Base-by-base conservation (phyloP, 164 flowering plant genomes). In the Warburgia ugandensis region DNA sequence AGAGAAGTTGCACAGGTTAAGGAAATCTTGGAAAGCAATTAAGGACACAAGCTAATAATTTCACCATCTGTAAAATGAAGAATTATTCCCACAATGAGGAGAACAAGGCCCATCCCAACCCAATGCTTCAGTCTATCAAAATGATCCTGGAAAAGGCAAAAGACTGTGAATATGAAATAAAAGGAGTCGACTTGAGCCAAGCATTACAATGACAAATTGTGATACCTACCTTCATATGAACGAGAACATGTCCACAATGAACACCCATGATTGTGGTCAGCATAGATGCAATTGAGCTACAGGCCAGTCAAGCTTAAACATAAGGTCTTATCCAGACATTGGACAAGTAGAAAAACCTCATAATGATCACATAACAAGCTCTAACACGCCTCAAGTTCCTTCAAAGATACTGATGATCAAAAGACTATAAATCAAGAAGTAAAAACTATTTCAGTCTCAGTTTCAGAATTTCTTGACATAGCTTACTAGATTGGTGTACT, bases 271-370 rank as follows among this genome's bases (percentile, higher is more conserved):
- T 58, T 22, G 89, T 66, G 31, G 89, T 75, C 33, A 90, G 88
- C 52, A 90, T 69, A 32, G 95, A 66, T 48, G 94, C 80, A 52
- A 86, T 59, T 14, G 97, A 86, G 70, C 97, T 90, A 85, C 77
- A 77, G 9, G 28, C 3, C 16, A 21, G 2, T 22, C 21, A 40
- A 19, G 20, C 4, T 4, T 19, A 49, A 25, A 31, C 36, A 44
- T 21, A 39, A 28, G 14, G 33, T 48, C 0, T 6, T 14, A 22
- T 0, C 0, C 22, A 7, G 45, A 42, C n/a, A n/a, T 38, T 12
- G 45, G 19, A 19, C 7, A 22, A 16, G 12, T 22, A 42, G n/a
- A 6, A 42, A 19, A 42, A 0, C 25, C 26, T 1, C 0, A 8
- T 42, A 9, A 13, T 20, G 13, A 14, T 14, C 6, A 22, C 25